Percentiles rank a stretch among this genome's conserved stretches.
phyloP scores from a whole-genome alignment of 192 early-diverging fungal species.

The Backusella westeae region DNA sequence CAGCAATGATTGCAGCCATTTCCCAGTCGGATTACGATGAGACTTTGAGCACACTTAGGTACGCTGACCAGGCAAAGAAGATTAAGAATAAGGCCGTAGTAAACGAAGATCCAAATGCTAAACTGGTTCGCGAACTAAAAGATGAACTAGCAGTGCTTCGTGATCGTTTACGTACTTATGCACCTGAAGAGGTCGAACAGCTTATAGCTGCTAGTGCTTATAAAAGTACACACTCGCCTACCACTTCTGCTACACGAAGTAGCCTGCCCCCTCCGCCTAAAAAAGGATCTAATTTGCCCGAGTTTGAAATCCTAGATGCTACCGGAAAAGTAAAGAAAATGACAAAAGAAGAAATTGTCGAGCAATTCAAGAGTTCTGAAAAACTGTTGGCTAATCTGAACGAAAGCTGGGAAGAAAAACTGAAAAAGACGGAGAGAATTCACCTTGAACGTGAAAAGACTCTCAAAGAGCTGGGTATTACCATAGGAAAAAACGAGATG shows the following conservation, averaged over 20 bases:
- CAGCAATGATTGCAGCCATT: conserved; percentile 65
- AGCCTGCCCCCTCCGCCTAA: not conserved
- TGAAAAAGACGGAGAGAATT: conserved; percentile 59
- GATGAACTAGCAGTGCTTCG: conserved; percentile 63
- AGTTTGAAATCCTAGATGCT: conserved; percentile 26
- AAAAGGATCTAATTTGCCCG: not conserved
- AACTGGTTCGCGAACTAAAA: conserved; percentile 66
- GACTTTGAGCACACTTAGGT: conserved; percentile 70
- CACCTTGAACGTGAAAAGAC: conserved; percentile 57
- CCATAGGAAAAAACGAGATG: conserved; percentile 51
- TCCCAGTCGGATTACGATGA: conserved; percentile 64
- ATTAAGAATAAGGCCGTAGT: conserved; percentile 79
- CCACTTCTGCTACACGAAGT: not conserved
- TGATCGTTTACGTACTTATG: conserved; percentile 39
- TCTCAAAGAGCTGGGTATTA: conserved; percentile 66
- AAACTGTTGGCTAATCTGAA: conserved; percentile 75
- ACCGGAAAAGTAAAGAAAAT: conserved; percentile 29
- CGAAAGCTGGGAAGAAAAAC: conserved; percentile 73
- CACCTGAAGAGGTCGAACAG: conserved; percentile 37
- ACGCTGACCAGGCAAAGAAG: conserved; percentile 78
- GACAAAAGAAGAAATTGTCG: conserved; percentile 48
- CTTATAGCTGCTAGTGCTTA: conserved; percentile 25
- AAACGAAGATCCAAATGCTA: conserved; percentile 73
- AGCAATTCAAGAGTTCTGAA: conserved; percentile 69
- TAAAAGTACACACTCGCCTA: conserved; percentile 14